phyloP scores from a whole-genome alignment of 1,139 yeast species.

The Taphrina betulina region DNA sequence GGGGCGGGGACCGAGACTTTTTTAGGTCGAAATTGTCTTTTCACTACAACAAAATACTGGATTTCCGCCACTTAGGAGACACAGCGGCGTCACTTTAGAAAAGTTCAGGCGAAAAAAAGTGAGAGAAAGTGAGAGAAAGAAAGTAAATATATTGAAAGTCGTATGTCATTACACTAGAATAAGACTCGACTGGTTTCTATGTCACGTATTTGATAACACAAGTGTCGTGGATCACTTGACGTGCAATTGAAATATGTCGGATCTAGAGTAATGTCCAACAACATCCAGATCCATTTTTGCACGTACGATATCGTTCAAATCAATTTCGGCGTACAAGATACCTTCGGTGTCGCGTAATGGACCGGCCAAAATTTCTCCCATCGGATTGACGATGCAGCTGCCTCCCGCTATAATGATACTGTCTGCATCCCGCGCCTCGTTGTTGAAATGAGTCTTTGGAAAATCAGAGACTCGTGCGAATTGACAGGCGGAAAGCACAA shows the following conservation, averaged over 20 bases:
- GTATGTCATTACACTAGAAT: too few relatives aligned
- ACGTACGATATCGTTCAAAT: constrained; percentile 13
- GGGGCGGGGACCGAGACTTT: constrained; percentile 5
- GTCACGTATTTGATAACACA: too few relatives aligned
- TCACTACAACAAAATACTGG: neutral
- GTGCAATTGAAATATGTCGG: constrained; percentile 17
- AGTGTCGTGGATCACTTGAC: too few relatives aligned
- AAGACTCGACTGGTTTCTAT: too few relatives aligned
- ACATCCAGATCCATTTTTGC: constrained; percentile 17
- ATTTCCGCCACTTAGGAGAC: too few relatives aligned
- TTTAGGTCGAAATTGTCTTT: neutral
- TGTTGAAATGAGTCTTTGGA: constrained; percentile 7
- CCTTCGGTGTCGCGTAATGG: constrained; percentile 14
- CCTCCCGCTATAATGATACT: constrained; percentile 17
- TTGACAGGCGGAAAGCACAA: constrained; percentile 14
- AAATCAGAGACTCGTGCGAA: constrained; percentile 9
- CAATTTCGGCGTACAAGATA: constrained; percentile 14
- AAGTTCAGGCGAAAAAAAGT: too few relatives aligned
- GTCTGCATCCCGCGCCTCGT: neutral
- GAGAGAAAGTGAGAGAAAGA: too few relatives aligned
- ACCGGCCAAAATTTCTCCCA: constrained; percentile 21
- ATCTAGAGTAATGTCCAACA: constrained; percentile 19
- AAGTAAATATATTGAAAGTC: too few relatives aligned
- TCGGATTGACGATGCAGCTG: constrained; percentile 20
- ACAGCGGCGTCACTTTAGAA: too few relatives aligned